A percentile compares a stretch with the other conserved stretches of the same genome.
These are phyloP conservation scores for Rehmannia glutinosa DNA, from an alignment of 257 asterid species.

Conservation along the genomic window DNA sequence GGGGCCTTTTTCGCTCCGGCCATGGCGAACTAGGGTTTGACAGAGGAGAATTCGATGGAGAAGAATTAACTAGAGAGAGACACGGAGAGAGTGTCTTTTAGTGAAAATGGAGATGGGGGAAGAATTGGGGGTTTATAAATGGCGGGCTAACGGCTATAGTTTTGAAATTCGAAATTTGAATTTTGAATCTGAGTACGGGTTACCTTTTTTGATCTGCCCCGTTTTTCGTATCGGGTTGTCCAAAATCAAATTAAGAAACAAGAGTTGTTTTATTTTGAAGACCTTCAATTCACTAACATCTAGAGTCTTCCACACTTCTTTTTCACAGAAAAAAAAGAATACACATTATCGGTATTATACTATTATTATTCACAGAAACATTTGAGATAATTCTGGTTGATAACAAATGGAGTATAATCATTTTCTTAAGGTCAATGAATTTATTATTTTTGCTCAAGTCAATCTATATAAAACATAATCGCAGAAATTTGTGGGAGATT, in stretches of 20 bases:
- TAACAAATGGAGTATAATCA: no score
- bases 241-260: no score
- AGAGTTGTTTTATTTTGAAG: not conserved
- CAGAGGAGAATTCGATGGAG: not conserved
- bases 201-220: not conserved
- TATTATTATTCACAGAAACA: no score
- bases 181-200: conserved; percentile 21
- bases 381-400: no score
- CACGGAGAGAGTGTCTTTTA: conserved; percentile 55
- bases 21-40: conserved; percentile 39
- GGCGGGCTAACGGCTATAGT: conserved; percentile 22
- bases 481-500: no score
- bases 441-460: no score
- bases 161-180: conserved; percentile 31
- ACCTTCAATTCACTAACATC: not conserved
- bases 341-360: no score
- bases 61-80: conserved; percentile 20
- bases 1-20: conserved; percentile 53
- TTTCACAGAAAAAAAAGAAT: no score
- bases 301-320: not conserved
- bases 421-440: no score
- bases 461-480: no score
- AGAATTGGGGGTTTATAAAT: conserved; percentile 9
- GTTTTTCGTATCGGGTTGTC: no score
- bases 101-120: not conserved